These are phyloP conservation scores for Ziziphus jujuba DNA, from an alignment of 306 rosid species.

Conservation along the genomic window DNA sequence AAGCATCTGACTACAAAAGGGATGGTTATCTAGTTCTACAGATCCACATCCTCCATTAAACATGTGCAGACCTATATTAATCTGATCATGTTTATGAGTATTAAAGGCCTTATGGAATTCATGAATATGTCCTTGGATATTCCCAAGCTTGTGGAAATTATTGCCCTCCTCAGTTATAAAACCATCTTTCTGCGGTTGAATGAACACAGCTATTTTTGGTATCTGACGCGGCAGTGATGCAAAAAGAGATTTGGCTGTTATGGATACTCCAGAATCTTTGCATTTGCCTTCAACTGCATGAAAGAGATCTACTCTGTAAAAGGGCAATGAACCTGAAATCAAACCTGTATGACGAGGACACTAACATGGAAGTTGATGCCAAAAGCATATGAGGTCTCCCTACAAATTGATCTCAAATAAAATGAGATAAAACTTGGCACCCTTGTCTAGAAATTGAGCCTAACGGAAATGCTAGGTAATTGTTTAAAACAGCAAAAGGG, in stretches of 20 bases:
- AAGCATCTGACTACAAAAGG: conserved; percentile 30
- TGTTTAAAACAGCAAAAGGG: background rate
- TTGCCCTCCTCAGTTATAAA: conserved; percentile 55
- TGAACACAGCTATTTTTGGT: conserved; percentile 58
- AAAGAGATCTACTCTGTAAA: conserved; percentile 73
- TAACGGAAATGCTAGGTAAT: background rate
- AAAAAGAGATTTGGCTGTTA: conserved; percentile 92
- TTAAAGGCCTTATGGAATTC: conserved; percentile 54
- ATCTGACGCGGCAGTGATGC: conserved; percentile 65
- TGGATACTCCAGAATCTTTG: conserved; percentile 80
- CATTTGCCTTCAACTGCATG: conserved; percentile 87
- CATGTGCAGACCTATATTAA: conserved; percentile 72
- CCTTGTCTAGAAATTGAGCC: conserved; percentile 20
- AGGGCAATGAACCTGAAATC: conserved; percentile 32
- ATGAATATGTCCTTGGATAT: conserved; percentile 65
- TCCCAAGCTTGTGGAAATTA: conserved; percentile 62
- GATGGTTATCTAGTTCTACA: conserved; percentile 33
- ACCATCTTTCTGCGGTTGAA: conserved; percentile 62
- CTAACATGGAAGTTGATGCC: conserved; percentile 11
- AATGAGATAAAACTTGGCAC: conserved; percentile 1
- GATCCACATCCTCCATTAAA: conserved; percentile 42
- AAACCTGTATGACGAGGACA: conserved; percentile 20
- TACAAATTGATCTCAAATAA: conserved; percentile 10
- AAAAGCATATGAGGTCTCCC: conserved; percentile 4
- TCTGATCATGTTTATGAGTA: conserved; percentile 47